A percentile compares a stretch with the other conserved stretches of the same genome.
Evolutionary conservation across 2,329 filamentous ascomycete species (phyloP).

Genomic region (Lachnellula hyalina): DNA sequence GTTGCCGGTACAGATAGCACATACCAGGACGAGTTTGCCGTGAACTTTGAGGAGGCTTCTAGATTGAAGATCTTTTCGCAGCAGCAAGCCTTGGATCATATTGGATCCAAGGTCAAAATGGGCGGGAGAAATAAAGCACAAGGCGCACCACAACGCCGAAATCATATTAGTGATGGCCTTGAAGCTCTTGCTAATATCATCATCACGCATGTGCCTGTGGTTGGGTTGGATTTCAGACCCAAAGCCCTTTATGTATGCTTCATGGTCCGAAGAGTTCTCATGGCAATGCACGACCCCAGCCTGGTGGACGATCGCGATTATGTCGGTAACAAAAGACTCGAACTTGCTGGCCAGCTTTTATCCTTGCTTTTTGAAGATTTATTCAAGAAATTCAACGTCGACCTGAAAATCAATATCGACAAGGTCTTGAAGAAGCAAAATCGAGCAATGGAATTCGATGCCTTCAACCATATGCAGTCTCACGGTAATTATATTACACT

Average conservation of each 20-base stretch:
- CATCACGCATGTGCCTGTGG: slow-evolving; percentile 89
- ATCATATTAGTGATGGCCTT: slow-evolving; percentile 83
- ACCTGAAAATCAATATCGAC: slow-evolving; percentile 90
- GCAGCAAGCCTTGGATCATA: slow-evolving; percentile 90
- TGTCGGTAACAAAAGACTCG: slow-evolving; percentile 93
- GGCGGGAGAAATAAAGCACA: slow-evolving; percentile 56
- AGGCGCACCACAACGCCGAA: slow-evolving; percentile 56
- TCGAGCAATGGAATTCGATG: slow-evolving; percentile 81
- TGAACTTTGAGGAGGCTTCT: slow-evolving; percentile 91
- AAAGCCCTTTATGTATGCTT: slow-evolving; percentile 95
- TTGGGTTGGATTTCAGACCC: slow-evolving; percentile 89
- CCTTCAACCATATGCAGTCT: slow-evolving; percentile 74
- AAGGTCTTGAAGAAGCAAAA: slow-evolving; percentile 94
- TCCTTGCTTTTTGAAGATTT: slow-evolving; percentile 94
- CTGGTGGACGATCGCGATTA: slow-evolving; percentile 96
- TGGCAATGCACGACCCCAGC: slow-evolving; percentile 84
- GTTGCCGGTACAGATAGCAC: slow-evolving; percentile 80
- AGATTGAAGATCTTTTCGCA: slow-evolving; percentile 85
- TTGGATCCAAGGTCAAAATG: slow-evolving; percentile 83
- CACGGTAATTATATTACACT: slow-evolving; percentile 83
- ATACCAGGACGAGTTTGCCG: slow-evolving; percentile 91
- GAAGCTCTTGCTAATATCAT: slow-evolving; percentile 90
- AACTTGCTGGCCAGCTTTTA: slow-evolving; percentile 89
- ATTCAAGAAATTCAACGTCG: slow-evolving; percentile 89
- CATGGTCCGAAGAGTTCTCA: slow-evolving; percentile 94